A percentile compares a stretch with the other conserved stretches of the same genome.
phyloP scores from a whole-genome alignment of 1,284 basidiomycete genomes.

The Fomitopsis schrenkii region DNA sequence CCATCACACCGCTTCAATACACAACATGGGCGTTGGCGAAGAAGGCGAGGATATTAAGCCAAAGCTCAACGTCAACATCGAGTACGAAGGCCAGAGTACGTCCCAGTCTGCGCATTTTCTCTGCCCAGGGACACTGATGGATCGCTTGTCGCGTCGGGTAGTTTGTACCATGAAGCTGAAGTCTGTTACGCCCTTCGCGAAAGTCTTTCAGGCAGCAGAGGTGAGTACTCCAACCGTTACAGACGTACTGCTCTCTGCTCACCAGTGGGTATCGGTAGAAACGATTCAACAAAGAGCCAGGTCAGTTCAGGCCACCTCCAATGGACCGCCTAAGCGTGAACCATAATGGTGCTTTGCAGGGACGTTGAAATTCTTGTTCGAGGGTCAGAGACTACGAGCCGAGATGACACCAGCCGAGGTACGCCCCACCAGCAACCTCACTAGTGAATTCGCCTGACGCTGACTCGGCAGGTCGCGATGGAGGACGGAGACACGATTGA shows the following conservation, averaged over 20 bases:
- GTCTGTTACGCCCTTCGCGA: constrained; percentile 54
- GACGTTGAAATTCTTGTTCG: constrained; percentile 54
- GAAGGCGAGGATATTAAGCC: constrained; percentile 64
- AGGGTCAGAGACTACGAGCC: constrained; percentile 44
- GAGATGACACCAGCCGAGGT: constrained; percentile 52
- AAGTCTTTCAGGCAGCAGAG: constrained; percentile 64
- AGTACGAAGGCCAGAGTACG: constrained; percentile 45
- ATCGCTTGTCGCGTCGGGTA: constrained; percentile 4
- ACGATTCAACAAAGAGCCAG: constrained; percentile 54
- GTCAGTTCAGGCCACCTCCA: constrained; percentile 27
- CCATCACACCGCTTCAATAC: background rate
- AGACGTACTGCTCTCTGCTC: background rate
- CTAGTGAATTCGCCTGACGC: background rate
- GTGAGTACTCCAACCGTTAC: constrained; percentile 29
- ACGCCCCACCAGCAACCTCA: constrained; percentile 13
- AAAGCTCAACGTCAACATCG: constrained; percentile 55
- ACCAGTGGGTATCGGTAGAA: constrained; percentile 33
- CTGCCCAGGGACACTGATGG: background rate
- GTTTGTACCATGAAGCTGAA: constrained; percentile 57
- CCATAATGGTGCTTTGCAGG: constrained; percentile 27
- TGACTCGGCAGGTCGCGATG: constrained; percentile 40
- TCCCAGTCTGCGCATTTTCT: constrained; percentile 1
- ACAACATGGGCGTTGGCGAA: constrained; percentile 8
- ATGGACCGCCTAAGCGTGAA: background rate
- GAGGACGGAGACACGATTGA: constrained; percentile 57